A percentile compares a stretch with the other conserved stretches of the same genome.
phyloP scores from a whole-genome alignment of 78 protist species.

The Polysphondylium violaceum region DNA sequence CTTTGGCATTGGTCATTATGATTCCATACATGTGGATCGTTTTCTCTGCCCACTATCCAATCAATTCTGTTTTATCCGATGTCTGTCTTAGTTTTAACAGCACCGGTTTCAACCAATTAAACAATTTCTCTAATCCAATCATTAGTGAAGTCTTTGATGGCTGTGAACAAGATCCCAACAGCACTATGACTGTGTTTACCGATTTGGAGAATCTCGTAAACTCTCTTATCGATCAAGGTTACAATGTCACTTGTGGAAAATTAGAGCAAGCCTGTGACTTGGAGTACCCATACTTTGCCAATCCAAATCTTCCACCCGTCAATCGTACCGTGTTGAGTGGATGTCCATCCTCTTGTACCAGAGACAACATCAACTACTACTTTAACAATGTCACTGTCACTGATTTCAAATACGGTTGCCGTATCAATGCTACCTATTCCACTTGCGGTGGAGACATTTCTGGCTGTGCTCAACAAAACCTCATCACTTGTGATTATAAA shows the following conservation, averaged over 20 bases:
- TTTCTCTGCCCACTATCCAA: conserved; percentile 70
- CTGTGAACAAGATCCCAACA: not conserved
- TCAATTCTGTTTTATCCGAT: conserved; percentile 40
- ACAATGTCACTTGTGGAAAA: not conserved
- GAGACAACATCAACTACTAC: not conserved
- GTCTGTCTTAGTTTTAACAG: conserved; percentile 14
- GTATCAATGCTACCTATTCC: not conserved
- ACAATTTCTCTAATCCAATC: conserved; percentile 39
- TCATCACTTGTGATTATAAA: conserved; percentile 7
- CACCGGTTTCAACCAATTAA: conserved; percentile 6
- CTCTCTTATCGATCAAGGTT: not conserved
- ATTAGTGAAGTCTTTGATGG: conserved; percentile 24
- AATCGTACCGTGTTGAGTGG: not conserved
- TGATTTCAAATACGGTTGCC: conserved; percentile 22
- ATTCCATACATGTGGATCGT: conserved; percentile 75
- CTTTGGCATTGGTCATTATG: conserved; percentile 4
- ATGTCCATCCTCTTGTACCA: not conserved
- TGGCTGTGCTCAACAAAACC: not conserved
- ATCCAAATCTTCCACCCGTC: conserved; percentile 7
- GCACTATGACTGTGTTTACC: conserved; percentile 6
- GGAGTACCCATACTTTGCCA: conserved; percentile 5
- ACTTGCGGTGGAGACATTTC: not conserved
- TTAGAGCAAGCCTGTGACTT: not conserved
- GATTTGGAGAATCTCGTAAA: not conserved
- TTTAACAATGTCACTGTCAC: not conserved